These are phyloP conservation scores for Mycocentrospora acerina DNA, from an alignment of 2,329 filamentous ascomycete species.

Conservation along the genomic window DNA sequence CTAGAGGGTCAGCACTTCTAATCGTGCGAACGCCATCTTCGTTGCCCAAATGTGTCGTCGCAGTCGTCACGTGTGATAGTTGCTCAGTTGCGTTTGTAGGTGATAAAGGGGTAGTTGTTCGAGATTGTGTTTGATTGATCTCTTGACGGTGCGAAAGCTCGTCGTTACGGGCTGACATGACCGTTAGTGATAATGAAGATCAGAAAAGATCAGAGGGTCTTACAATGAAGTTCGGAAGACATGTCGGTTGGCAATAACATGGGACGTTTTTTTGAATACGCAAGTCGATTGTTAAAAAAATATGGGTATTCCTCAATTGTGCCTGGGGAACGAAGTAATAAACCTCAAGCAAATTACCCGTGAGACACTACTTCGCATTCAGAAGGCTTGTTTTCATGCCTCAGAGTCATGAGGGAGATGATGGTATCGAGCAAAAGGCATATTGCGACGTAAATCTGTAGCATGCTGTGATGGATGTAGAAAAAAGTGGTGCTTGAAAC, in stretches of 20 bases:
- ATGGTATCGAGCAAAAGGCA: constrained; percentile 10
- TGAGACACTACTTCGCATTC: constrained; percentile 13
- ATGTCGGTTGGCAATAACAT: constrained; percentile 27
- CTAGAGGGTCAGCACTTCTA: constrained; percentile 37
- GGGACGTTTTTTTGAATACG: constrained; percentile 12
- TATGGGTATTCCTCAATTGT: constrained; percentile 19
- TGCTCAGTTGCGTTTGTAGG: constrained; percentile 29
- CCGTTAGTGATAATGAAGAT: constrained; percentile 18
- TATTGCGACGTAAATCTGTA: constrained; percentile 13
- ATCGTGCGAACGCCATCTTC: constrained; percentile 19
- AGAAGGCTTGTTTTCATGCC: constrained; percentile 11
- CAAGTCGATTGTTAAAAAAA: constrained; percentile 23
- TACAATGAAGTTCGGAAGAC: constrained; percentile 35
- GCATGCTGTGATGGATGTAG: constrained; percentile 11
- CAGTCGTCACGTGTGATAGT: constrained; percentile 20
- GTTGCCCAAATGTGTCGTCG: constrained; percentile 24
- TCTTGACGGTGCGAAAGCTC: constrained; percentile 28
- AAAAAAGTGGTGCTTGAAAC: constrained; percentile 32
- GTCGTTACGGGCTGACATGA: constrained; percentile 27
- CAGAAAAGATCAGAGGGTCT: constrained; percentile 27
- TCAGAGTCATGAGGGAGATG: constrained; percentile 17
- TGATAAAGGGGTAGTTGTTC: constrained; percentile 21
- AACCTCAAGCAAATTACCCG: constrained; percentile 28
- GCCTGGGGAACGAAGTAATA: constrained; percentile 35
- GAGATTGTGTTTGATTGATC: constrained; percentile 30